phyloP scores from a whole-genome alignment of 1,139 yeast genomes.

The Kodamaea arcana region DNA sequence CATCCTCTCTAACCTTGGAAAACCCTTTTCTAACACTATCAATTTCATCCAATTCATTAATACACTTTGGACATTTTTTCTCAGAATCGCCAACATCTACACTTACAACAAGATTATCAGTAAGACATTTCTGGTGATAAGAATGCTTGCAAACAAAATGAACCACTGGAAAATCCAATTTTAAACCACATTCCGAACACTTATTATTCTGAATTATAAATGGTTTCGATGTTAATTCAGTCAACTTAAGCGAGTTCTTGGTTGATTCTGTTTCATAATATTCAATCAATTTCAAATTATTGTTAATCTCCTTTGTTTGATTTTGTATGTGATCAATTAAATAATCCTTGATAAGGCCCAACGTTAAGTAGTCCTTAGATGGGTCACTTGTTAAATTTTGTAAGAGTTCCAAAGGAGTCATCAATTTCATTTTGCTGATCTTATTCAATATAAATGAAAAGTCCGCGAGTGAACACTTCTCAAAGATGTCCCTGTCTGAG shows the following conservation, averaged over 20 bases:
- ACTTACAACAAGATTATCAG: slow-evolving; percentile 33
- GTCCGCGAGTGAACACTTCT: slow-evolving; percentile 50
- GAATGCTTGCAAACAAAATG: slow-evolving; percentile 88
- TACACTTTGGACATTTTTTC: slow-evolving; percentile 67
- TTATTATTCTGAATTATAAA: slow-evolving; percentile 62
- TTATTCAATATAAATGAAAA: slow-evolving; percentile 49
- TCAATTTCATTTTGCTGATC: slow-evolving; percentile 49
- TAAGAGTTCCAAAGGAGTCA: slow-evolving; percentile 75
- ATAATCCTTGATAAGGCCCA: slow-evolving; percentile 71
- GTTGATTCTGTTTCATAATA: slow-evolving; percentile 69
- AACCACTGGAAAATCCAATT: slow-evolving; percentile 73
- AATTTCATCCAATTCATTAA: slow-evolving; percentile 63
- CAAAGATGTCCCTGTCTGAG: slow-evolving; percentile 51
- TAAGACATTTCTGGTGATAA: slow-evolving; percentile 78
- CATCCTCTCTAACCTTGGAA: slow-evolving; percentile 55
- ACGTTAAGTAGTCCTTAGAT: slow-evolving; percentile 57
- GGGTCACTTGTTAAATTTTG: slow-evolving; percentile 52
- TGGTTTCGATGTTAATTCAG: slow-evolving; percentile 51
- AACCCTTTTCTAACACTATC: slow-evolving; percentile 58
- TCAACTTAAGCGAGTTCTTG: slow-evolving; percentile 49
- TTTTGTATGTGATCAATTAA: slow-evolving; percentile 58
- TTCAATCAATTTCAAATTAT: slow-evolving; percentile 61
- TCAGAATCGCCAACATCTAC: slow-evolving; percentile 9
- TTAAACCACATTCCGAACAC: slow-evolving; percentile 68
- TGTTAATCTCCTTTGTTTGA: slow-evolving; percentile 63